Base-by-base conservation (phyloP, 2,329 filamentous ascomycete species). In the Sporothrix globosa region DNA sequence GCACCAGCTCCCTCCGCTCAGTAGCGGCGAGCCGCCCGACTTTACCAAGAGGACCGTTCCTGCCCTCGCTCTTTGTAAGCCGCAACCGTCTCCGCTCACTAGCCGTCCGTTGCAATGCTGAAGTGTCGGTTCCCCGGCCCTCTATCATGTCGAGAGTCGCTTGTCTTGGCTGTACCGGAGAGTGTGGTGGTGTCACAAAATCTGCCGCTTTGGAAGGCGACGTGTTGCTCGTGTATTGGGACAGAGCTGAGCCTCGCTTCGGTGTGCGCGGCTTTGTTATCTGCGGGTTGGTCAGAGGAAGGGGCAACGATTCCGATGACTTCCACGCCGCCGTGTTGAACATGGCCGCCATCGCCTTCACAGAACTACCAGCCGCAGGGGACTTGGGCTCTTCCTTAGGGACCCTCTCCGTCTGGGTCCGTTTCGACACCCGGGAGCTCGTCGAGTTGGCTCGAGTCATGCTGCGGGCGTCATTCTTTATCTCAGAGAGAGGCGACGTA, bases 321-420 rank as follows among this genome's bases (percentile, higher is more conserved):
- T 52, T 60, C 44, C 73, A 69, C 14, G 74, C 74, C 6, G 76
- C 77, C 53, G 74, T 80, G 72, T 87, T 83, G 75, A 86, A 86
- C 75, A 82, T 80, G 48, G 85, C 85, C 4, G 85, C 82, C 79
- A 87, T 85, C 2, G 83, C 83, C 73, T 78, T 84, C 14, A 86
- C 84, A 3, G 72, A 67, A 27, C 73, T 71, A n/a, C 24, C 46
- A 1, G 14, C 21, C 3, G 48, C 41, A 19, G 65, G 24, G 14
- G 73, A 63, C 10, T 67, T 72, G 76, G 76, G 27, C 76, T 82
- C 27, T 11, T 17, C 3, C 74, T 75, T 3, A 73, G 69, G 0
- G 77, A 13, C 3, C 24, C n/a, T 6, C 46, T 46, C 24, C 2
- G 52, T 13, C 19, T 60, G 54, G 13, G 60, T 21, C 4, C 14